A percentile compares a stretch with the other conserved stretches of the same genome.
Conservation (phyloP, 176 grass and related monocot genomes). For the Oryza australiensis region DNA sequence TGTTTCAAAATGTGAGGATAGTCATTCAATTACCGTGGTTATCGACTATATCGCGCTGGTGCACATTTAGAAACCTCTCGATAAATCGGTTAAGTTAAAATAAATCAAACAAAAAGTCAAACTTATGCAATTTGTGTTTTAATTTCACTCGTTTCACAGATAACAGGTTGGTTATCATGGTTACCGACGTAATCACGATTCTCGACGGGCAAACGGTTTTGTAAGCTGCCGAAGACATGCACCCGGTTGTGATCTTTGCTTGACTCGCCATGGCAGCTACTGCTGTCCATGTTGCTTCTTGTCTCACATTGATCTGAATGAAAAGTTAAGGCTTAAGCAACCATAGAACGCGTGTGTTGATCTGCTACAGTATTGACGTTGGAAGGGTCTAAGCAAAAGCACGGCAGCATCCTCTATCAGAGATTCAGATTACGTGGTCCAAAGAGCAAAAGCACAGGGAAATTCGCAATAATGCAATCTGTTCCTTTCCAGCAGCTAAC, state of each 20-base stretch:
- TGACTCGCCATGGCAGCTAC: not conserved
- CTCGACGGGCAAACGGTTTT: too few relatives aligned
- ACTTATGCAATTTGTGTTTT: not conserved
- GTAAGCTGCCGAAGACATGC: not conserved
- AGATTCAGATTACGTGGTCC: slow-evolving; percentile 15
- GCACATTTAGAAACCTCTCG: too few relatives aligned
- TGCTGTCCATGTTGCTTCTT: not conserved
- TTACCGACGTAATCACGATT: too few relatives aligned
- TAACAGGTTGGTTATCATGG: not conserved
- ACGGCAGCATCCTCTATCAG: not conserved
- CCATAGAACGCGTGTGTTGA: not conserved
- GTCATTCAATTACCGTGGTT: too few relatives aligned
- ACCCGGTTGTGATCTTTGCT: not conserved
- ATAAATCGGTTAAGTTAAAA: too few relatives aligned
- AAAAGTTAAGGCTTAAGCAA: not conserved
- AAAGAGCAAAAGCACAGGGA: not conserved
- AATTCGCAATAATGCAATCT: not conserved
- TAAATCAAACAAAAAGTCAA: not conserved
- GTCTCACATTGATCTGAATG: not conserved
- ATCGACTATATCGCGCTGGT: too few relatives aligned
- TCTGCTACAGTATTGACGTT: not conserved
- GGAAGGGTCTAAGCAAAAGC: not conserved
- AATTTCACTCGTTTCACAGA: not conserved
- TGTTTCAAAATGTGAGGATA: too few relatives aligned
- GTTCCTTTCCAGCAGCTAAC: not conserved